Evolutionary conservation across 2,329 filamentous ascomycete genomes (phyloP).

Genomic region (Cladosporium velox): DNA sequence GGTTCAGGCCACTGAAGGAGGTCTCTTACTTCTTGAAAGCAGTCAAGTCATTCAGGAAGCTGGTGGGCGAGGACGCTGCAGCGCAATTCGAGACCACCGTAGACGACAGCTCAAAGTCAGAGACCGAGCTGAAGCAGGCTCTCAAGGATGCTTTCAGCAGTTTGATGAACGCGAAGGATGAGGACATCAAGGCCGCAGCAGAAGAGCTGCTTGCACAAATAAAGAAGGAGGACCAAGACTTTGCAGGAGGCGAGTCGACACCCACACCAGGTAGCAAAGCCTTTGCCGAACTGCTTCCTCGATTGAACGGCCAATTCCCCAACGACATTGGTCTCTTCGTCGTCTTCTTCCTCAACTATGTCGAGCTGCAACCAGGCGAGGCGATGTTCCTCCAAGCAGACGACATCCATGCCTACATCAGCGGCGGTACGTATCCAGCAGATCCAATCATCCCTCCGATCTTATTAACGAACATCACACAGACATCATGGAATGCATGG

Average conservation of each 20-base stretch:
- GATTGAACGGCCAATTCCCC: conserved; percentile 82
- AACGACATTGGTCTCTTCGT: conserved; percentile 91
- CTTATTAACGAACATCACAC: neutral
- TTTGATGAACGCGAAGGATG: conserved; percentile 75
- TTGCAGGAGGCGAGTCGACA: conserved; percentile 68
- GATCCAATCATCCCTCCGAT: neutral
- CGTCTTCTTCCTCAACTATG: conserved; percentile 95
- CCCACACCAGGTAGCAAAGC: conserved; percentile 67
- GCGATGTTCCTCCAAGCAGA: conserved; percentile 95
- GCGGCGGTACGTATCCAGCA: conserved; percentile 52
- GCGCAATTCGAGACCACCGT: conserved; percentile 48
- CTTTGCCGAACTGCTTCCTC: conserved; percentile 73
- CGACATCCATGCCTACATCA: conserved; percentile 94
- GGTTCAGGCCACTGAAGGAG: conserved; percentile 85
- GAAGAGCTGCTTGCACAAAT: conserved; percentile 72
- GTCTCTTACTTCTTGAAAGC: conserved; percentile 79
- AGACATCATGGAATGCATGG: conserved; percentile 99
- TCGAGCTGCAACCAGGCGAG: conserved; percentile 83
- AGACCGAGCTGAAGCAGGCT: conserved; percentile 71
- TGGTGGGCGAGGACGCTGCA: conserved; percentile 52
- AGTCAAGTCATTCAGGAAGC: conserved; percentile 54
- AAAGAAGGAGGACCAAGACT: conserved; percentile 66
- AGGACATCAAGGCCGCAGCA: conserved; percentile 65
- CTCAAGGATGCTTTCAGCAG: conserved; percentile 74
- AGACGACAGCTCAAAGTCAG: conserved; percentile 55